These are phyloP conservation scores for Suillus fuscotomentosus DNA, from an alignment of 768 basidiomycete species.

Conservation along the genomic window DNA sequence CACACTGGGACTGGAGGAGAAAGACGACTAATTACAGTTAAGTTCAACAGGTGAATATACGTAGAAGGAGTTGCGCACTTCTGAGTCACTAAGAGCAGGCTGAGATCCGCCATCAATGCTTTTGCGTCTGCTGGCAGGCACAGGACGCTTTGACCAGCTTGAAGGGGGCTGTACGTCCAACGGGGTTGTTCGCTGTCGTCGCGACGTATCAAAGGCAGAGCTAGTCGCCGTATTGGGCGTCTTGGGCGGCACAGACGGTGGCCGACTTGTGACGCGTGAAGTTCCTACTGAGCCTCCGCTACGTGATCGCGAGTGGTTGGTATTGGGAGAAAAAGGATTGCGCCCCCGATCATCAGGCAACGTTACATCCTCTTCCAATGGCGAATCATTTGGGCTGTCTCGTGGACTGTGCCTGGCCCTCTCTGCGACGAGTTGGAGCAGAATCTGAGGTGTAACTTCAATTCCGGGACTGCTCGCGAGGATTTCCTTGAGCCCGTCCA, in stretches of 20 bases:
- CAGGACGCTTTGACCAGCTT: constrained; percentile 71
- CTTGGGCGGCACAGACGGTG: constrained; percentile 58
- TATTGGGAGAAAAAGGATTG: constrained; percentile 19
- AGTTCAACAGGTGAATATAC: constrained; percentile 1
- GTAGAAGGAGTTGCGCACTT: constrained; percentile 44
- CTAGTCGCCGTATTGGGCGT: constrained; percentile 39
- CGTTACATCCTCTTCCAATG: constrained; percentile 36
- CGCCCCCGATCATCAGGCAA: constrained; percentile 41
- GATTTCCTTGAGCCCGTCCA: constrained; percentile 54
- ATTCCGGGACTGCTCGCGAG: constrained; percentile 60
- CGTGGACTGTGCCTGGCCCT: constrained; percentile 44
- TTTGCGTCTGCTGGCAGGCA: constrained; percentile 64
- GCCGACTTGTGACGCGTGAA: constrained; percentile 44
- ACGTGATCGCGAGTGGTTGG: constrained; percentile 48
- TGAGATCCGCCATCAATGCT: constrained; percentile 69
- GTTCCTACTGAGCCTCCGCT: constrained; percentile 55
- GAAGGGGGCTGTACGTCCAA: constrained; percentile 61
- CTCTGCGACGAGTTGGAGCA: constrained; percentile 64
- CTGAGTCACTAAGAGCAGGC: constrained; percentile 62
- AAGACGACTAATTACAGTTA: constrained; percentile 28
- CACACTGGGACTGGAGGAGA: constrained; percentile 38
- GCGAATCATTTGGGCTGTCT: constrained; percentile 31
- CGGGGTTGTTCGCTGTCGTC: constrained; percentile 70
- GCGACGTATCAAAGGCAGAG: constrained; percentile 69
- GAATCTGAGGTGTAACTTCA: constrained; percentile 64